A percentile compares a stretch with the other conserved stretches of the same genome.
phyloP scores from a whole-genome alignment of 129 eudicot species.

The Flaveria ramosissima region DNA sequence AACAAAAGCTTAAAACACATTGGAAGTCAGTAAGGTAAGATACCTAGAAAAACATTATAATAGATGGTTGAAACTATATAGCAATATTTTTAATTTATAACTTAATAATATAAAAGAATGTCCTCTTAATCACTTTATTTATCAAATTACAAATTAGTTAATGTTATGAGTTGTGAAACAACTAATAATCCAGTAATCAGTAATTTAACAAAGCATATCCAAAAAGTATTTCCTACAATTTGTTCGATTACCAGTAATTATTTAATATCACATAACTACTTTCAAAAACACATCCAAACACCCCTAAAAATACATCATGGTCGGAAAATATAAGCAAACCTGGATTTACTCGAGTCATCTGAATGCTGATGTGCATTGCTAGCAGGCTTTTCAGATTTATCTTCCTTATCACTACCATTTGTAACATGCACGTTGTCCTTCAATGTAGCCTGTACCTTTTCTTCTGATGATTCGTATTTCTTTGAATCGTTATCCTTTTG shows the following conservation, averaged over 20 bases:
- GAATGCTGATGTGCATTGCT: constrained; percentile 31
- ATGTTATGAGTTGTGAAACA: not conserved
- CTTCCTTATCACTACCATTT: constrained; percentile 44
- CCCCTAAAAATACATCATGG: not conserved
- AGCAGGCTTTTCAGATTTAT: constrained; percentile 39
- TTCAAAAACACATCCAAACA: not conserved
- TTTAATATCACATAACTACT: not conserved
- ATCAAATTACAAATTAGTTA: not conserved
- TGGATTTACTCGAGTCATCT: constrained; percentile 52
- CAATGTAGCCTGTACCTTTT: constrained; percentile 49
- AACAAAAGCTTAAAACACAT: too few species aligned
- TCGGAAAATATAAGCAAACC: constrained; percentile 38
- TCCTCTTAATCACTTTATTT: not conserved
- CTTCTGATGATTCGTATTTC: constrained; percentile 33
- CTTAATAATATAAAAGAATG: not conserved
- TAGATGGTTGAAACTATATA: not conserved
- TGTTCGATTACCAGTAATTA: not conserved
- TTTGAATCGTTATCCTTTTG: constrained; percentile 41
- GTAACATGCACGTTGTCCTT: constrained; percentile 36
- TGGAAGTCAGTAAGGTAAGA: too few species aligned
- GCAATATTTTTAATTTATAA: not conserved
- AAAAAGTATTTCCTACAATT: not conserved
- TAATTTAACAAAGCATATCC: not conserved
- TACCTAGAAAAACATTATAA: not conserved
- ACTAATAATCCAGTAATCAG: not conserved